phyloP scores from a whole-genome alignment of 495 filamentous ascomycete species.

The Aspergillus kassunensis region DNA sequence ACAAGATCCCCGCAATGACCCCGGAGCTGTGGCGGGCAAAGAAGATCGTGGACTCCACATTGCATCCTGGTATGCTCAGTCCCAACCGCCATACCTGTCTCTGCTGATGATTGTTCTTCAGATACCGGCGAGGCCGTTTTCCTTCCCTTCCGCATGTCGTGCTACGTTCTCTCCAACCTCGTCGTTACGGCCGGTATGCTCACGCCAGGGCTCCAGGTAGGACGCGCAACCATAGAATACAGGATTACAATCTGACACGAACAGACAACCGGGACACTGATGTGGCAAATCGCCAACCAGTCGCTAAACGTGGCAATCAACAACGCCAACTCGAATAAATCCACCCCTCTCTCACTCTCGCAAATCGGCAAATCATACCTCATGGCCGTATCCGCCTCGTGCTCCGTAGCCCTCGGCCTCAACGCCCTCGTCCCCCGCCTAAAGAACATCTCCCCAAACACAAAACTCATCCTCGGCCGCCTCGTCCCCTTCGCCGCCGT shows the following conservation, averaged over 20 bases:
- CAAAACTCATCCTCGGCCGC: slow-evolving; percentile 68
- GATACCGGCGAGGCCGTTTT: slow-evolving; percentile 91
- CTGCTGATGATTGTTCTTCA: slow-evolving; percentile 27
- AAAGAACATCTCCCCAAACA: slow-evolving; percentile 66
- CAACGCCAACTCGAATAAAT: slow-evolving; percentile 95
- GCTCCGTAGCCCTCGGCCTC: slow-evolving; percentile 88
- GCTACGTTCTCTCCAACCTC: slow-evolving; percentile 89
- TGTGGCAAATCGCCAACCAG: slow-evolving; percentile 96
- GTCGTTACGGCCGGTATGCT: slow-evolving; percentile 98
- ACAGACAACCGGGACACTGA: slow-evolving; percentile 80
- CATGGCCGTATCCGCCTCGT: slow-evolving; percentile 86
- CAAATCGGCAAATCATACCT: slow-evolving; percentile 86
- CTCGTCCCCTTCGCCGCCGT: slow-evolving; percentile 96
- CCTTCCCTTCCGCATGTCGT: slow-evolving; percentile 95
- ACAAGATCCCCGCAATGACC: slow-evolving; percentile 71
- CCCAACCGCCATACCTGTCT: background rate
- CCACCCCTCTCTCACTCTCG: slow-evolving; percentile 71
- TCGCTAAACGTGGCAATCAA: slow-evolving; percentile 98
- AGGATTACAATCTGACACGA: background rate
- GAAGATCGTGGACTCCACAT: slow-evolving; percentile 91
- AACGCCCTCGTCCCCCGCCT: slow-evolving; percentile 85
- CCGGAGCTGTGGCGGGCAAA: slow-evolving; percentile 92
- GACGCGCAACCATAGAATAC: background rate
- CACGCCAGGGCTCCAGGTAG: slow-evolving; percentile 59
- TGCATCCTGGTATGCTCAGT: slow-evolving; percentile 63